A percentile compares a stretch with the other conserved stretches of the same genome.
These are phyloP conservation scores for Hypoxylon rickii DNA, from an alignment of 495 filamentous ascomycete genomes.

Conservation along the genomic window DNA sequence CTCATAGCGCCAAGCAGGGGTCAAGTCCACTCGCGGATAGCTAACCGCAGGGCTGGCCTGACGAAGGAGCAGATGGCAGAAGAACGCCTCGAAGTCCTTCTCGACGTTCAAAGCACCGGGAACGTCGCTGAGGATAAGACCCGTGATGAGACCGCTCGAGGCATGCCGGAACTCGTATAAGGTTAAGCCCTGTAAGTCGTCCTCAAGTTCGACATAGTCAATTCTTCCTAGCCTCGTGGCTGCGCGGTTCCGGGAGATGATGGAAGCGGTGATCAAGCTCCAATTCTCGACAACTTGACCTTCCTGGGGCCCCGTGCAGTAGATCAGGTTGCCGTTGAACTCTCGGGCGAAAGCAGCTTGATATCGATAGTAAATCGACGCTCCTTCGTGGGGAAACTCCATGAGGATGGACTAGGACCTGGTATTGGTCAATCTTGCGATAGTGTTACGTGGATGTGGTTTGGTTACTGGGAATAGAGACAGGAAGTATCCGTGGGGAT, in stretches of 20 bases:
- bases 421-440: neutral
- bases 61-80: slow-evolving; percentile 8
- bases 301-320: slow-evolving; percentile 17
- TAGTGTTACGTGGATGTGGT: neutral
- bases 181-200: neutral
- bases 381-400: slow-evolving; percentile 19
- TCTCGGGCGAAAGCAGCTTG: slow-evolving; percentile 17
- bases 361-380: slow-evolving; percentile 29
- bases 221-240: neutral
- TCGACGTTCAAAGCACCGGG: neutral
- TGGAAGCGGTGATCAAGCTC: neutral
- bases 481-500: neutral
- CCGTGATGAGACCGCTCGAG: neutral
- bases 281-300: slow-evolving; percentile 3
- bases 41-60: slow-evolving; percentile 14
- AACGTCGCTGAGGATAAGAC: slow-evolving; percentile 8
- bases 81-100: slow-evolving; percentile 15
- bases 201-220: neutral
- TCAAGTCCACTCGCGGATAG: neutral
- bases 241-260: neutral
- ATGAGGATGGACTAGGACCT: neutral
- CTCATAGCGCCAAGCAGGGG: neutral
- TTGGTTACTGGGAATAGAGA: neutral
- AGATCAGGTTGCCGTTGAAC: slow-evolving; percentile 2
- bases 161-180: slow-evolving; percentile 6